Base-by-base conservation (phyloP, 2,329 filamentous ascomycete genomes). In the Sclerotinia nivalis region DNA sequence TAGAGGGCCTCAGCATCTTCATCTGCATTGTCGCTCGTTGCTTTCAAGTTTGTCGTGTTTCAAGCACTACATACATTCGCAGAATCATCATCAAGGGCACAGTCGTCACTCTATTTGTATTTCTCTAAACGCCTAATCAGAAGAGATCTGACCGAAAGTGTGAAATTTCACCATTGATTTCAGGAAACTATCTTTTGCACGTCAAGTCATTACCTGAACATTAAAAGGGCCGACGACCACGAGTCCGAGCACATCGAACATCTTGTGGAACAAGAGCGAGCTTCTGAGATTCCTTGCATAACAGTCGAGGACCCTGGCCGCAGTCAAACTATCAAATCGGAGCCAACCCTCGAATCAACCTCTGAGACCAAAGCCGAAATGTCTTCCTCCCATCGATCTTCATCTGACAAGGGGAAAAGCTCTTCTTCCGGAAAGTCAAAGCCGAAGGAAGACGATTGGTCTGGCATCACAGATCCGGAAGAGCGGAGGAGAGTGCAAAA, bases 401-500 rank as follows among this genome's bases (percentile, higher is more conserved):
- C 72, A 22, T 72, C 73, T 40, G 74, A 72, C 43, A 72, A 73
- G 12, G 76, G 74, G 12, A 71, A 71, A 34, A 75, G 75, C 47
- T 49, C 50, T 8, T 74, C 73, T 50, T 74, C 73, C 8, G 74
- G 74, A 13, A 77, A 75, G n/a, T 85, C 82, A 7, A 81, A 80
- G 45, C 62, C 78, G 31, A 85, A 79, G 72, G 74, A 76, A 72
- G 85, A 91, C 72, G 87, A 92, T 80, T 93, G 91, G 91, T 84
- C 86, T 40, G 85, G 89, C 0, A 84, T 93, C 56, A 86, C 86
- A 9, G 90, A 93, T 74, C 89, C 89, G 0, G 88, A 88, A 71
- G 89, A 92, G 80, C 85, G 91, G 76, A 84, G 91, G 72, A 88
- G 90, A 71, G 90, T 93, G 65, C 91, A 93, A 78, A 93, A 93